phyloP scores from a whole-genome alignment of 441 rosid genomes.

The Mallotus repandus region DNA sequence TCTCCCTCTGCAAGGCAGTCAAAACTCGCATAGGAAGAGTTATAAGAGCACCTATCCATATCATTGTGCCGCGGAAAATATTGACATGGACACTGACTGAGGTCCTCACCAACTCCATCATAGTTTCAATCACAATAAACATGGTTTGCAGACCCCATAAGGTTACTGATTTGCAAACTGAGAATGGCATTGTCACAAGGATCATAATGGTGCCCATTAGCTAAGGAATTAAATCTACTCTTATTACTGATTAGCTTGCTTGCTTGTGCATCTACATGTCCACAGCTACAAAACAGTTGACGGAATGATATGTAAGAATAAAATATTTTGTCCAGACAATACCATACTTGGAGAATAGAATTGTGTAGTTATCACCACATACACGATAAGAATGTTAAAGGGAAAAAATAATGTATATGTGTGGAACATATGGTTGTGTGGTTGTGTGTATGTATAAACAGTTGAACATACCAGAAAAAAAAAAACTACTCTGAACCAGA shows the following conservation, averaged over 20 bases:
- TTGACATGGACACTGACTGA: constrained; percentile 46
- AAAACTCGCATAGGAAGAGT: constrained; percentile 58
- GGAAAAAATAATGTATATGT: too few relatives aligned
- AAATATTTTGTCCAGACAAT: neutral
- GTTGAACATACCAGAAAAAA: too few relatives aligned
- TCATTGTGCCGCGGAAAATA: constrained; percentile 45
- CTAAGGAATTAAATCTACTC: constrained; percentile 31
- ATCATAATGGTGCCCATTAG: constrained; percentile 31
- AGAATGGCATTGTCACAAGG: constrained; percentile 44
- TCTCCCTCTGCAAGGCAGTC: constrained; percentile 61
- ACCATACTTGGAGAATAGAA: neutral
- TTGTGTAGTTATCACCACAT: neutral
- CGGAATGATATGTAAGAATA: constrained; percentile 1
- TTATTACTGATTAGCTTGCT: constrained; percentile 9
- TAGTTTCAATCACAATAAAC: constrained; percentile 42
- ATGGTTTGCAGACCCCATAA: constrained; percentile 42
- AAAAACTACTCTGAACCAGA: too few relatives aligned
- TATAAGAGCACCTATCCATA: constrained; percentile 45
- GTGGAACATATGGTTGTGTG: too few relatives aligned
- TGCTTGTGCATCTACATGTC: constrained; percentile 17
- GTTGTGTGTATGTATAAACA: too few relatives aligned
- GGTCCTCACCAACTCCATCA: constrained; percentile 49
- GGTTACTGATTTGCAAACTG: constrained; percentile 37
- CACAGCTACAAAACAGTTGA: constrained; percentile 12
- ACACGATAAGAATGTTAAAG: too few relatives aligned